Percentiles rank a stretch among this genome's conserved stretches.
phyloP scores from a whole-genome alignment of 768 basidiomycete species.

The Lactarius hengduanensis region DNA sequence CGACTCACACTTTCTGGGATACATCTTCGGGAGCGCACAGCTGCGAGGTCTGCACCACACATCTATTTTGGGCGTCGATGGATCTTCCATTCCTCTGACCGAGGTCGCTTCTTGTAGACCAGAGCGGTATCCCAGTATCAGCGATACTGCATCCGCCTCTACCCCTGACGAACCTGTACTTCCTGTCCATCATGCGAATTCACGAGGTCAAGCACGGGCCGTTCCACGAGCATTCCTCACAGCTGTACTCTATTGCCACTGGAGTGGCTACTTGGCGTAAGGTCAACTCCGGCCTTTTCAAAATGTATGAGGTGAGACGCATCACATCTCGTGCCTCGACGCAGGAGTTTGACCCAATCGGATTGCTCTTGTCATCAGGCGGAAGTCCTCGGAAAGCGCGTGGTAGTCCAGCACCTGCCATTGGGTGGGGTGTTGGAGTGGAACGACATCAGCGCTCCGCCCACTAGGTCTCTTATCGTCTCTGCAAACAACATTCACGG shows the following conservation, averaged over 20 bases:
- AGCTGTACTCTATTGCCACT: constrained; percentile 80
- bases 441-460: constrained; percentile 36
- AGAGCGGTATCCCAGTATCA: constrained; percentile 60
- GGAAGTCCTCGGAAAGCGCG: constrained; percentile 89
- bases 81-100: constrained; percentile 2
- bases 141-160: constrained; percentile 58
- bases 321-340: background rate
- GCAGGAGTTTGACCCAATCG: background rate
- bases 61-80: background rate
- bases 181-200: constrained; percentile 74
- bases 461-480: constrained; percentile 1
- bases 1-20: constrained; percentile 86
- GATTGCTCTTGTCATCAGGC: constrained; percentile 45
- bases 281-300: constrained; percentile 85
- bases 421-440: constrained; percentile 80
- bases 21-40: constrained; percentile 89
- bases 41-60: constrained; percentile 56
- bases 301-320: constrained; percentile 84
- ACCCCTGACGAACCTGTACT: constrained; percentile 74
- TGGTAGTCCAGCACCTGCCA: constrained; percentile 94
- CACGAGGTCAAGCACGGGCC: constrained; percentile 81
- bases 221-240: constrained; percentile 90
- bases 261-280: constrained; percentile 92
- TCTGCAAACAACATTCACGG: background rate
- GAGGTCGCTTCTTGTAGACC: constrained; percentile 44